Percentiles rank a stretch among this genome's conserved stretches.
Evolutionary conservation across 2,329 filamentous ascomycete species (phyloP).

Genomic region (Aureobasidium melanogenum): DNA sequence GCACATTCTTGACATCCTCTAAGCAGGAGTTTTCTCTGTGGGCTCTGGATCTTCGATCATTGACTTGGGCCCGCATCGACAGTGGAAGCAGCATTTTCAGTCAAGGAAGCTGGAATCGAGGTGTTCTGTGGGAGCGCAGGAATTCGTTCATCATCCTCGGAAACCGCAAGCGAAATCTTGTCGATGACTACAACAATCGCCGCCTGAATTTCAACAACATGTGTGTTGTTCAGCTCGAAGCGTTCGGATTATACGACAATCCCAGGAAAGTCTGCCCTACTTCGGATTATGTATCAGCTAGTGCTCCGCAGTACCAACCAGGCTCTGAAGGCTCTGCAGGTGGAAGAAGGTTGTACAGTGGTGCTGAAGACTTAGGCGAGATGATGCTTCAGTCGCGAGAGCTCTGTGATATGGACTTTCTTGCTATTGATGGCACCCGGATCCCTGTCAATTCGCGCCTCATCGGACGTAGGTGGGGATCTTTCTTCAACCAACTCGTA

Average conservation of each 20-base stretch:
- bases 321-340: constrained; percentile 51
- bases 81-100: constrained; percentile 90
- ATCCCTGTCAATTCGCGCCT: constrained; percentile 91
- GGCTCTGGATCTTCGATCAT: constrained; percentile 78
- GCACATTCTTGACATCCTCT: constrained; percentile 92
- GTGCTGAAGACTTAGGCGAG: constrained; percentile 78
- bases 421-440: constrained; percentile 82
- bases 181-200: constrained; percentile 96
- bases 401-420: constrained; percentile 90
- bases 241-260: constrained; percentile 96
- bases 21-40: constrained; percentile 97
- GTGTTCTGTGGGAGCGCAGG: constrained; percentile 82
- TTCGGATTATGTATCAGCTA: constrained; percentile 78
- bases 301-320: constrained; percentile 44
- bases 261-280: constrained; percentile 69
- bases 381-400: constrained; percentile 73
- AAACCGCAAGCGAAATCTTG: constrained; percentile 83
- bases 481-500: constrained; percentile 87
- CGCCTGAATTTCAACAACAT: constrained; percentile 96
- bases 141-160: constrained; percentile 95
- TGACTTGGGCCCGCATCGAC: constrained; percentile 94
- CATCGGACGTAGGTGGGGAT: constrained; percentile 81
- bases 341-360: constrained; percentile 64
- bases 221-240: constrained; percentile 93
- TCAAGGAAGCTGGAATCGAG: constrained; percentile 95